phyloP scores from a whole-genome alignment of 441 rosid species.

The Breynia disticha region DNA sequence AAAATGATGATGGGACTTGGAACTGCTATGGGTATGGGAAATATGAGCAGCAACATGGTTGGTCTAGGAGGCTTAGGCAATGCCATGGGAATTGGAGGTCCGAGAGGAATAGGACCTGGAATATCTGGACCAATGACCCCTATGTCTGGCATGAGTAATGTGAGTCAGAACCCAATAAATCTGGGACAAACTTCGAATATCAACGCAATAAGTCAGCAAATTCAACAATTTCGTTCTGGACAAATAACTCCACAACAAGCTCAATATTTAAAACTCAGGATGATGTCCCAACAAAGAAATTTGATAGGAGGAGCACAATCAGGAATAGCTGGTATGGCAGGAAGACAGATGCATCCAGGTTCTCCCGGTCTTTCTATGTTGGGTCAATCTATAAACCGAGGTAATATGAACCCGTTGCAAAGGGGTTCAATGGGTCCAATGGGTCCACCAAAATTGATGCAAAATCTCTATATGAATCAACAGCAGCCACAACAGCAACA shows the following conservation, averaged over 20 bases:
- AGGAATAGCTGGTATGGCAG: conserved; percentile 57
- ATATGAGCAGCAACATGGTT: conserved; percentile 51
- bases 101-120: conserved; percentile 66
- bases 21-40: conserved; percentile 53
- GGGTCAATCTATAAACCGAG: conserved; percentile 52
- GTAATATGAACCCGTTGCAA: conserved; percentile 52
- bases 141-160: conserved; percentile 47
- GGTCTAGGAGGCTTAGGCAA: conserved; percentile 59
- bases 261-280: conserved; percentile 28
- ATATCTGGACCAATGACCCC: conserved; percentile 64
- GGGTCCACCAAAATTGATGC: conserved; percentile 86
- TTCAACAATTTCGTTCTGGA: conserved; percentile 60
- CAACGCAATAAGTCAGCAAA: conserved; percentile 54
- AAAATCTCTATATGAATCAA: conserved; percentile 54
- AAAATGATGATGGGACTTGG: conserved; percentile 69
- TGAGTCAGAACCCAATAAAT: conserved; percentile 60
- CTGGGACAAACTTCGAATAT: conserved; percentile 43
- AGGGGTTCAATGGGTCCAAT: conserved; percentile 55
- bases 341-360: conserved; percentile 61
- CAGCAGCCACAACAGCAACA: conserved; percentile 32
- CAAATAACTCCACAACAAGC: conserved; percentile 32
- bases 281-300: conserved; percentile 24
- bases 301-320: conserved; percentile 54
- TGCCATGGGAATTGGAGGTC: conserved; percentile 56
- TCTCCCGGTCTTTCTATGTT: conserved; percentile 57